Evolutionary conservation across 73 alveolate genomes (phyloP).

Genomic region (Tetrahymena borealis): DNA sequence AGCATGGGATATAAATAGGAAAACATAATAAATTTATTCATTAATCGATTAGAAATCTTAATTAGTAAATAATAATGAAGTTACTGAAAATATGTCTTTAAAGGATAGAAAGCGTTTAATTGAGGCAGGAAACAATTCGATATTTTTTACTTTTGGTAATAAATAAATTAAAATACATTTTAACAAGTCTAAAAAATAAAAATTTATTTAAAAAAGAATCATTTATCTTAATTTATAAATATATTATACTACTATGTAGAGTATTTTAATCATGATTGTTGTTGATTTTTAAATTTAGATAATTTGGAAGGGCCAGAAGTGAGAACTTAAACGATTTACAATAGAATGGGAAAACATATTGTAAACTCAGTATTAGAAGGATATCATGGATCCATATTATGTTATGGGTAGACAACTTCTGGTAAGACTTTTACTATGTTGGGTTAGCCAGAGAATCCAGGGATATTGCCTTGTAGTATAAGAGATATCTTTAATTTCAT

Average conservation of each 20-base stretch:
- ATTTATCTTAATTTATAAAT: too few relatives aligned
- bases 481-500: conserved; percentile 83
- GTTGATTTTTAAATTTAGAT: conserved; percentile 51
- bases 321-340: conserved; percentile 82
- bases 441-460: conserved; percentile 93
- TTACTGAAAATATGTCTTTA: conserved; percentile 29
- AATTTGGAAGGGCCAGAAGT: conserved; percentile 79
- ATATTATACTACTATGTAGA: conserved; percentile 47
- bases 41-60: conserved; percentile 53
- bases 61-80: conserved; percentile 11
- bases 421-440: conserved; percentile 97
- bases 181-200: too few relatives aligned
- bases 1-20: conserved; percentile 82
- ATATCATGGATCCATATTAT: conserved; percentile 87
- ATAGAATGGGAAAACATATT: conserved; percentile 86
- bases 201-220: neutral
- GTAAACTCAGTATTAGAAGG: conserved; percentile 86
- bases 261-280: conserved; percentile 48
- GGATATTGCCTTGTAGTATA: conserved; percentile 89
- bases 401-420: conserved; percentile 95
- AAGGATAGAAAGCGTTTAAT: conserved; percentile 57
- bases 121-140: conserved; percentile 52
- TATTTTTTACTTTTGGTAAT: conserved; percentile 7
- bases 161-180: neutral
- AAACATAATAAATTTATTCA: conserved; percentile 62